Base-by-base conservation (phyloP, 164 flowering plant genomes). In the Kingdonia uniflora region DNA sequence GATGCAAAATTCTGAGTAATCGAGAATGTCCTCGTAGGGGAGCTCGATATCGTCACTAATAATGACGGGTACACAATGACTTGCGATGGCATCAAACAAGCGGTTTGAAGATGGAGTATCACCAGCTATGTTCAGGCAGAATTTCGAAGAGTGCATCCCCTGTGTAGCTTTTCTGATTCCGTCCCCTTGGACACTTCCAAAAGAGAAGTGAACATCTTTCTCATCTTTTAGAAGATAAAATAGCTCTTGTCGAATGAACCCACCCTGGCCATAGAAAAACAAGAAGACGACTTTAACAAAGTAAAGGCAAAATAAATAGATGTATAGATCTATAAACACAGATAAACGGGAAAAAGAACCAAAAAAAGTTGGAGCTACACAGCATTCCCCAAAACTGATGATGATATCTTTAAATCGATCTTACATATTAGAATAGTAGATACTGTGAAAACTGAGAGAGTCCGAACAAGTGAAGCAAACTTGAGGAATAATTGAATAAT, bases 81-180 rank as follows among this genome's bases (percentile, higher is more conserved):
- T 85, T 16, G 79, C 94, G 16, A 87, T 82, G 44, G 94, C 90
- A 62, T 87, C 96, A 51, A 87, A 87, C 14, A 87, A 72, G 13
- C 96, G 88, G 63, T 85, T 85, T 19, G 95, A 88, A 29, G 95
- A 88, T 15, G 96, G 96, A 8, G 96, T 88, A 58, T 88, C 96
- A 1, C 96, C 96, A 0, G 96, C 96, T 40, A 85, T 78, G 72
- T 85, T 81, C 42, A 88, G 90, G 69, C 96, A 88, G 64, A 88
- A 88, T 51, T 87, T 87, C 29, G 96, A 85, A 16, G 77, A 65
- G 57, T 71, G 87, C 96, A 87, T 87, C 17, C 96, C 96, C 13
- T 59, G 47, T 40, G 74, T 60, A 12, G 90, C 86, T 64, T 66
- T 62, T 16, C 24, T 58, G 42, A 85, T 50, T 13, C 96, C 96